A percentile compares a stretch with the other conserved stretches of the same genome.
Conservation (phyloP, 768 basidiomycete species). For the Kwoniella sp. region DNA sequence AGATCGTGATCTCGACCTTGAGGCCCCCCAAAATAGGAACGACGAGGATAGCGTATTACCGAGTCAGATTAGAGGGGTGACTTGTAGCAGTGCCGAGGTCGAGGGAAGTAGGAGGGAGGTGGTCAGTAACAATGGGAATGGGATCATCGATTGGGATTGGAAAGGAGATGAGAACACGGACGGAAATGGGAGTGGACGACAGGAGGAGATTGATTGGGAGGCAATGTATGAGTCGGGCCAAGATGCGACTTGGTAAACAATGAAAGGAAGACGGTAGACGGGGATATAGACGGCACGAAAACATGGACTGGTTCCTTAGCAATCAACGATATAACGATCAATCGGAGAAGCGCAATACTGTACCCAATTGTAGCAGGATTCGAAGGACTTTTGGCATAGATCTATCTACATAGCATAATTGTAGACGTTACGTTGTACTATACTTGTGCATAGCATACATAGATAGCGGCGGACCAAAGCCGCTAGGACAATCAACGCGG, state of each 20-base stretch:
- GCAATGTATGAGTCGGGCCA: neutral
- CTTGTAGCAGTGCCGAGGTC: neutral
- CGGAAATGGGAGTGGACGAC: neutral
- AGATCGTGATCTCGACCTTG: slow-evolving; percentile 1
- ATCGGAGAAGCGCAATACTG: too few species aligned
- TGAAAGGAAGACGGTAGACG: too few species aligned
- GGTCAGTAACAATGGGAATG: neutral
- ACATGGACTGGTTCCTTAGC: too few species aligned
- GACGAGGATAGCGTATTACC: neutral
- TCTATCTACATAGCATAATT: too few species aligned
- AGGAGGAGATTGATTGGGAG: neutral
- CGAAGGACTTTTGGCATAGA: too few species aligned
- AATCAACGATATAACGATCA: too few species aligned
- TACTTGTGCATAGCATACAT: too few species aligned
- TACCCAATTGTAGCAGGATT: too few species aligned
- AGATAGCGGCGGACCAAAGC: too few species aligned
- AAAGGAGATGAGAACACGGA: neutral
- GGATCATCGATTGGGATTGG: neutral
- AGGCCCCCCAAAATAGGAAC: neutral
- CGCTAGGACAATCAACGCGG: too few species aligned
- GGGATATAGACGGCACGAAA: too few species aligned
- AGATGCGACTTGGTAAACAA: neutral
- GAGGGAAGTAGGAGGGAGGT: neutral
- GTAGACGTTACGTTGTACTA: too few species aligned
- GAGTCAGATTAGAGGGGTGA: neutral